phyloP scores from a whole-genome alignment of 495 filamentous ascomycete species.

The Talaromyces stipitatus region DNA sequence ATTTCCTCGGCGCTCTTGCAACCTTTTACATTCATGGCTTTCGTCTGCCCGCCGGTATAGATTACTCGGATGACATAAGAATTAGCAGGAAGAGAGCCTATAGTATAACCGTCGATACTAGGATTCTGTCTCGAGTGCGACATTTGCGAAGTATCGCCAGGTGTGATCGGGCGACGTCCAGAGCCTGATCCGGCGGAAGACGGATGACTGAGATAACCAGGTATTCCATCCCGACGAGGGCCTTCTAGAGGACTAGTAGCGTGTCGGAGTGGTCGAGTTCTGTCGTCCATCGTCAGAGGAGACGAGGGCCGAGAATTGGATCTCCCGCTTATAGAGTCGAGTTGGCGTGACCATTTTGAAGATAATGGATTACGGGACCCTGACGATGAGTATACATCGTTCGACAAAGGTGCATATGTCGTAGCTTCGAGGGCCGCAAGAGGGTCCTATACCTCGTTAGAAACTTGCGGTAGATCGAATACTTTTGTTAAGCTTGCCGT shows the following conservation, averaged over 20 bases:
- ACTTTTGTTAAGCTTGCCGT: constrained; percentile 49
- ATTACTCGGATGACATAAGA: constrained; percentile 86
- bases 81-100: constrained; percentile 69
- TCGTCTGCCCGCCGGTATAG: constrained; percentile 81
- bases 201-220: constrained; percentile 45
- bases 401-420: constrained; percentile 54
- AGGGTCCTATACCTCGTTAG: constrained; percentile 31
- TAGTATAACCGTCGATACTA: constrained; percentile 72
- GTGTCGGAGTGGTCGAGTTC: constrained; percentile 36
- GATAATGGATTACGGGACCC: constrained; percentile 46
- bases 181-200: constrained; percentile 39
- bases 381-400: constrained; percentile 56
- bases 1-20: constrained; percentile 89
- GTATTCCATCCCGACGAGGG: constrained; percentile 40
- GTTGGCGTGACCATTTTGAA: constrained; percentile 61
- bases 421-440: constrained; percentile 36
- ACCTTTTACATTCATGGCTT: constrained; percentile 80
- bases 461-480: background rate
- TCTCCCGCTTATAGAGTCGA: constrained; percentile 38
- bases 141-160: constrained; percentile 25
- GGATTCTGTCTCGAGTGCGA: constrained; percentile 49
- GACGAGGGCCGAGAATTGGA: constrained; percentile 62
- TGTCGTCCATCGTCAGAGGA: constrained; percentile 52
- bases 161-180: constrained; percentile 38
- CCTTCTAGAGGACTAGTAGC: constrained; percentile 45